Percentiles rank a stretch among this genome's conserved stretches.
Conservation (phyloP, 805 yeast species). For the Candida andamanensis region DNA sequence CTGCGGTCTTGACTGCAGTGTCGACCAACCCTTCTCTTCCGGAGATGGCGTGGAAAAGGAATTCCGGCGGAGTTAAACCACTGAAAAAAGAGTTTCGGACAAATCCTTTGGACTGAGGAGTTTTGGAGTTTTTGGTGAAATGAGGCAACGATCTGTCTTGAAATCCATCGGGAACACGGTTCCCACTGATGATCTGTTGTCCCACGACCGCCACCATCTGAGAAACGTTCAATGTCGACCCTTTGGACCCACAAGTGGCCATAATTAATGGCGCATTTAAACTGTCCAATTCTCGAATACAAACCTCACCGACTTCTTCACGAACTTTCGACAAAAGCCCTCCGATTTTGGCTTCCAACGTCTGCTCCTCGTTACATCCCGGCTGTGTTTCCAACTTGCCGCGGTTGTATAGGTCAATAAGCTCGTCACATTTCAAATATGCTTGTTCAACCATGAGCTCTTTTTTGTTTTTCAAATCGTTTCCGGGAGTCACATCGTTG, state of each 20-base stretch:
- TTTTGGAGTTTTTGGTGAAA: conserved; percentile 89
- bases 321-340: conserved; percentile 94
- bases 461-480: conserved; percentile 66
- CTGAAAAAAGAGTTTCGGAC: conserved; percentile 93
- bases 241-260: conserved; percentile 99
- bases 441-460: conserved; percentile 89
- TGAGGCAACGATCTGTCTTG: conserved; percentile 98
- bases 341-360: conserved; percentile 95
- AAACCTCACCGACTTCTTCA: conserved; percentile 98
- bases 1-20: conserved; percentile 99
- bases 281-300: conserved; percentile 84
- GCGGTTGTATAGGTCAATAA: conserved; percentile 68
- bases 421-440: conserved; percentile 83
- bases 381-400: conserved; percentile 97
- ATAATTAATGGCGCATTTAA: conserved; percentile 94
- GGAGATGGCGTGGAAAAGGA: conserved; percentile 95
- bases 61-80: conserved; percentile 95
- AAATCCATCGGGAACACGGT: conserved; percentile 99
- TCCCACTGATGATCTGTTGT: conserved; percentile 97
- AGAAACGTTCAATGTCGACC: conserved; percentile 95
- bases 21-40: conserved; percentile 99
- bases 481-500: conserved; percentile 93
- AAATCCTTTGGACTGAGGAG: conserved; percentile 97
- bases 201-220: conserved; percentile 99
- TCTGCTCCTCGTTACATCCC: conserved; percentile 98